Conservation (phyloP, 306 rosid species). For the Quercus robur region DNA sequence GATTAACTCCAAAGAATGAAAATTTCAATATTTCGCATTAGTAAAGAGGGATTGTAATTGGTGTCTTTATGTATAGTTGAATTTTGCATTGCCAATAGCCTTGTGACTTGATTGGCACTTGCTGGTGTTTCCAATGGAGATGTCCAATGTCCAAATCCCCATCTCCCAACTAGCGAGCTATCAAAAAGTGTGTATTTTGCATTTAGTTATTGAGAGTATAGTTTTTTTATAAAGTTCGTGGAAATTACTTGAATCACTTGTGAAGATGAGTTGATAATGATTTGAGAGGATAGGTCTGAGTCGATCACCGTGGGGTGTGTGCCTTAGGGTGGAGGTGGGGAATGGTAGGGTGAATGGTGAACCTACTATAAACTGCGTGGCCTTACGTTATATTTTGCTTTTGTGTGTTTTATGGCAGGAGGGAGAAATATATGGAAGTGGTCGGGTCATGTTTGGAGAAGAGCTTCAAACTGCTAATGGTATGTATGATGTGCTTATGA, state of each 20-base stretch:
- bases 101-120: no score
- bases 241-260: background rate
- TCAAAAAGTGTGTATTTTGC: background rate
- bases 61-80: background rate
- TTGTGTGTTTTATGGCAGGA: constrained; percentile 50
- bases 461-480: constrained; percentile 54
- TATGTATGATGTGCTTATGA: constrained; percentile 22
- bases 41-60: background rate
- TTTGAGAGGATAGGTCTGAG: background rate
- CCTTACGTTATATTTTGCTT: background rate
- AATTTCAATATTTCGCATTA: background rate
- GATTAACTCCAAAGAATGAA: background rate
- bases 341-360: no score
- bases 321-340: no score
- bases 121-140: no score
- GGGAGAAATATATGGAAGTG: constrained; percentile 59
- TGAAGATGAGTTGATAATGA: background rate
- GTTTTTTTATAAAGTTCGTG: background rate
- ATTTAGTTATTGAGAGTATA: background rate
- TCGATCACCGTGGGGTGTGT: no score
- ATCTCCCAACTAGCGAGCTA: no score
- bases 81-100: background rate
- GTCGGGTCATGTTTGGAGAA: constrained; percentile 45
- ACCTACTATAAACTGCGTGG: no score
- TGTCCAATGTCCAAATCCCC: no score